A percentile compares a stretch with the other conserved stretches of the same genome.
These are phyloP conservation scores for Trichothecium roseum DNA, from an alignment of 2,329 filamentous ascomycete species.

Conservation along the genomic window DNA sequence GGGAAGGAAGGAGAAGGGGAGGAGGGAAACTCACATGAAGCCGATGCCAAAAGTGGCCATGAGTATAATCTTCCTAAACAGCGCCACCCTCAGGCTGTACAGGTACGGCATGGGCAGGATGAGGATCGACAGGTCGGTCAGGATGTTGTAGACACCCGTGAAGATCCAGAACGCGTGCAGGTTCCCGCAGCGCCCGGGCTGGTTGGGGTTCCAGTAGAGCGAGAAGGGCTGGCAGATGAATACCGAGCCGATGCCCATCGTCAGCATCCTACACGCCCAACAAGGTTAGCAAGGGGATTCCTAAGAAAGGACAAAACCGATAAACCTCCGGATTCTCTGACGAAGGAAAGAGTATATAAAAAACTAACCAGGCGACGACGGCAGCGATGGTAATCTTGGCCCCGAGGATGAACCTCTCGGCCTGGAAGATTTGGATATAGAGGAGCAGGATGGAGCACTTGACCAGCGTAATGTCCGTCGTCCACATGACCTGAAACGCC, in stretches of 20 bases:
- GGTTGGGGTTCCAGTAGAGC: conserved; percentile 22
- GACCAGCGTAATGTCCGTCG: conserved; percentile 14
- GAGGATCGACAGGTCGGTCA: conserved; percentile 20
- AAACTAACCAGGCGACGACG: conserved; percentile 14
- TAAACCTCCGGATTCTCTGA: too few relatives aligned
- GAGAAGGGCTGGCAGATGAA: conserved; percentile 23
- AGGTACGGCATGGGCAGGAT: conserved; percentile 20
- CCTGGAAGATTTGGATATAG: conserved; percentile 16
- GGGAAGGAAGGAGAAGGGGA: too few relatives aligned
- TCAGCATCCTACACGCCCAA: too few relatives aligned
- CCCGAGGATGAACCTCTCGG: conserved; percentile 12
- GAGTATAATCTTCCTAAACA: conserved; percentile 18
- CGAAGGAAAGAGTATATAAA: conserved; percentile 11
- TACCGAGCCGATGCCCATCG: too few relatives aligned
- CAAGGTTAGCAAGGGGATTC: too few relatives aligned
- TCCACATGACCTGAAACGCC: conserved; percentile 20
- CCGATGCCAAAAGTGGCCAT: conserved; percentile 20
- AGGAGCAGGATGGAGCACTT: conserved; percentile 19
- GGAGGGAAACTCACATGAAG: conserved; percentile 20
- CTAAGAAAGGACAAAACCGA: too few relatives aligned
- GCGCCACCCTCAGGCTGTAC: conserved; percentile 16
- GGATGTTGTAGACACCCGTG: conserved; percentile 19
- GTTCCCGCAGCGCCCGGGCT: conserved; percentile 20
- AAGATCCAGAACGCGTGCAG: conserved; percentile 16
- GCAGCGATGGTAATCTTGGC: conserved; percentile 13